Evolutionary conservation across 2,329 filamentous ascomycete species (phyloP), one percentile per base, ranked within the genome.

Genomic region (Fusarium sp.): DNA sequence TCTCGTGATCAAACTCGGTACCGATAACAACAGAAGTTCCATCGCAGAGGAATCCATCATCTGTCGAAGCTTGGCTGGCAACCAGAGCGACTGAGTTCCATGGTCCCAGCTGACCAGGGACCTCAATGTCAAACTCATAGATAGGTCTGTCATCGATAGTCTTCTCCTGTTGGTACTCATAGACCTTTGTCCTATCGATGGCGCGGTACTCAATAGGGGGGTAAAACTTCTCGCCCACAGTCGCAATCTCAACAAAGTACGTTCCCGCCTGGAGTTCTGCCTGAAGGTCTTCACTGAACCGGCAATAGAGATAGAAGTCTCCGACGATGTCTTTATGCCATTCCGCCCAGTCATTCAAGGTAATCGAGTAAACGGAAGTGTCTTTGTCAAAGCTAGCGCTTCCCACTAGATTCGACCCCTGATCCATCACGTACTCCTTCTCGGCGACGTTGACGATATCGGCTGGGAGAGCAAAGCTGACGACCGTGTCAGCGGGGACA

Each of bases 301-400:
- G 59, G 1, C 67, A 70, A 29, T 59, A 70, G 12, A 70, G 63
- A 8, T 67, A 70, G 17, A 70, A 70, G 53, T 70, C 59, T 1
- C 67, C 64, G 4, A 44, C 40, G 3, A 70, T 70, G 3, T 67
- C 55, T 6, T 56, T 66, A 11, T 70, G 67, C 64, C 64, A 67
- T 16, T 51, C 33, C 1, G 22, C 31, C 67, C 67, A 70, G 5
- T 59, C 44, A 1, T 29, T 16, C n/a, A 70, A 64, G 4, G n/a
- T 36, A 12, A 70, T 44, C 6, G 59, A 55, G 51, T 35, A 55
- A 6, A 55, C 5, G 11, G 22, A 27, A 6, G 51, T 55, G 5
- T 35, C 24, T 4, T 35, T n/a, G 9, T 55, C 51, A 22, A 55
- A 55, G 14, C 51, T 55, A 6, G 51, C n/a, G 4, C 29, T 35